phyloP scores from a whole-genome alignment of 1,139 yeast genomes.

The Blastobotrys petasosporus region DNA sequence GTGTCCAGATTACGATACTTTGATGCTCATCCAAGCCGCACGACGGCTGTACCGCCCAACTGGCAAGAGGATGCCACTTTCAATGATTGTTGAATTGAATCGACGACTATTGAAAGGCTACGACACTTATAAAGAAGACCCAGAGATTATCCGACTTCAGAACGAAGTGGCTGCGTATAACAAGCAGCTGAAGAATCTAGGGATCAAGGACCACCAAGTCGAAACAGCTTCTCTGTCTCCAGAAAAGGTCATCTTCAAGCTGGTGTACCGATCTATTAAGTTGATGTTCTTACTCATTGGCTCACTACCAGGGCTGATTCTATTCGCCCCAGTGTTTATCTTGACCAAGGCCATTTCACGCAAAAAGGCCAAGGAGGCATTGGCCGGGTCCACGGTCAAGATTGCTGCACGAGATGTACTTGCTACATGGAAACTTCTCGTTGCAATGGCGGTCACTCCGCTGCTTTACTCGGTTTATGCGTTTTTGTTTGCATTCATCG shows the following conservation, averaged over 20 bases:
- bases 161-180: constrained; percentile 64
- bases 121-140: constrained; percentile 63
- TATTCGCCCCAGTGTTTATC: constrained; percentile 82
- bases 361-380: constrained; percentile 68
- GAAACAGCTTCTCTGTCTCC: constrained; percentile 55
- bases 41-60: constrained; percentile 82
- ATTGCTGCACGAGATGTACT: constrained; percentile 87
- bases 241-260: constrained; percentile 40
- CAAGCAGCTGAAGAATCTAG: constrained; percentile 55
- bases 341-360: constrained; percentile 68
- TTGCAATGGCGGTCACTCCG: constrained; percentile 86
- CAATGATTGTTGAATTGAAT: constrained; percentile 83
- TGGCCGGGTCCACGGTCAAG: constrained; percentile 85
- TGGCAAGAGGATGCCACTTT: constrained; percentile 65
- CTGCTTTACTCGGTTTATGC: constrained; percentile 77
- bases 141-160: constrained; percentile 56
- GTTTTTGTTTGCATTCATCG: constrained; percentile 48
- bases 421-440: constrained; percentile 93
- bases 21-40: constrained; percentile 90
- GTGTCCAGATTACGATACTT: constrained; percentile 86
- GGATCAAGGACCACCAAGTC: constrained; percentile 87
- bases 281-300: constrained; percentile 50
- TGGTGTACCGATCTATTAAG: constrained; percentile 51
- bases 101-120: constrained; percentile 79
- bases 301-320: constrained; percentile 76